A percentile compares a stretch with the other conserved stretches of the same genome.
phyloP scores from a whole-genome alignment of 768 basidiomycete genomes.

The Termitomyces titanicus region DNA sequence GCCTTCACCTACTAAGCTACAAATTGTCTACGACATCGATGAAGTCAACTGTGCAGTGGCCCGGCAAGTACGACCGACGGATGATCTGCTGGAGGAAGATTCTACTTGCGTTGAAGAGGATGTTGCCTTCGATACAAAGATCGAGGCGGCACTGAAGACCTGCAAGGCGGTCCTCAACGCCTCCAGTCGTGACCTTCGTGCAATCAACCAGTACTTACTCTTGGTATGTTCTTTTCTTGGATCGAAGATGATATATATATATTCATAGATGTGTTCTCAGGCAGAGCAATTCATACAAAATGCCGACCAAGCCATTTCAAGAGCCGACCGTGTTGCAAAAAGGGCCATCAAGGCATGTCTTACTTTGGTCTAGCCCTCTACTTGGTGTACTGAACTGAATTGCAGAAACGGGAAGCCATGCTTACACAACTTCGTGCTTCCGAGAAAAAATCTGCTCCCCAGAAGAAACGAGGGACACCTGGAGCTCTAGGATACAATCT shows the following conservation, averaged over 20 bases:
- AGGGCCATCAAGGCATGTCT: conserved; percentile 50
- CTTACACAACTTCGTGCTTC: conserved; percentile 38
- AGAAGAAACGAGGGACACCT: conserved; percentile 21
- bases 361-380: neutral
- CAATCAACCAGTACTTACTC: conserved; percentile 50
- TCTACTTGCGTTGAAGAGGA: conserved; percentile 2
- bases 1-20: conserved; percentile 24
- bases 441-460: conserved; percentile 14
- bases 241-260: conserved; percentile 3
- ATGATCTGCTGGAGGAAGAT: conserved; percentile 2
- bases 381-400: neutral
- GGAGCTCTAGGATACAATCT: conserved; percentile 27
- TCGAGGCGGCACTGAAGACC: conserved; percentile 37
- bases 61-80: conserved; percentile 27
- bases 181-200: conserved; percentile 52
- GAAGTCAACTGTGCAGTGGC: conserved; percentile 37
- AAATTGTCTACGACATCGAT: conserved; percentile 39
- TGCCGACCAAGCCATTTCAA: conserved; percentile 51
- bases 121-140: conserved; percentile 30
- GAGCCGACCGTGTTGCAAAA: conserved; percentile 54
- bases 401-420: conserved; percentile 47
- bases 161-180: conserved; percentile 48
- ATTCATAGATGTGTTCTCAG: conserved; percentile 23
- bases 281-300: conserved; percentile 54
- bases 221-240: conserved; percentile 36